Conservation (phyloP, 2,329 filamentous ascomycete genomes). For the Aspergillus chevalieri region DNA sequence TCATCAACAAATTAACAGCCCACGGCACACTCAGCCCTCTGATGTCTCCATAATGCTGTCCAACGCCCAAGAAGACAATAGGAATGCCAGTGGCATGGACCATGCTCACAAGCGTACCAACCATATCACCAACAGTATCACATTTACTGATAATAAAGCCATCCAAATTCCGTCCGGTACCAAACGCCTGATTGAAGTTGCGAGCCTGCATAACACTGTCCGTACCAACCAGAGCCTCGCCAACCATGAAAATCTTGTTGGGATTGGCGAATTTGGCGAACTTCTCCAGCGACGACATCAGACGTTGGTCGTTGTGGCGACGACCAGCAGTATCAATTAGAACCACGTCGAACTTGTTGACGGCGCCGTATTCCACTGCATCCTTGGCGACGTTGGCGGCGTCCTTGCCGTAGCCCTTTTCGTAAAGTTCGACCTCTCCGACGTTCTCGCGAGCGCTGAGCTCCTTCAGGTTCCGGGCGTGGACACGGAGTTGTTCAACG, state of each 20-base stretch:
- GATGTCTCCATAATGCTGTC: conserved; percentile 62
- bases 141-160: conserved; percentile 99
- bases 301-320: conserved; percentile 86
- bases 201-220: conserved; percentile 92
- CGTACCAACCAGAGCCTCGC: conserved; percentile 85
- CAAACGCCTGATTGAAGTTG: conserved; percentile 94
- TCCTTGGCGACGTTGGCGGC: conserved; percentile 93
- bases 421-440: conserved; percentile 81
- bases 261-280: conserved; percentile 94
- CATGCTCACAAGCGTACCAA: conserved; percentile 89
- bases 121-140: conserved; percentile 99
- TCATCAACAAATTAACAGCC: conserved; percentile 58
- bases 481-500: conserved; percentile 92
- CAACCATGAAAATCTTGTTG: conserved; percentile 98
- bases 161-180: conserved; percentile 70
- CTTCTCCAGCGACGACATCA: conserved; percentile 96
- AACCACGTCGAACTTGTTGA: conserved; percentile 80
- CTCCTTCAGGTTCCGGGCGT: conserved; percentile 89
- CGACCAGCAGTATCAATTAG: conserved; percentile 94
- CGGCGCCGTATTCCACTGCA: conserved; percentile 72
- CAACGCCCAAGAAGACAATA: conserved; percentile 79
- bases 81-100: conserved; percentile 96
- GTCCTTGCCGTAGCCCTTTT: conserved; percentile 97
- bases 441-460: conserved; percentile 73
- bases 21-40: conserved; percentile 59